A percentile compares a stretch with the other conserved stretches of the same genome.
Conservation (phyloP, 768 basidiomycete genomes). For the Boletus subparvulus region DNA sequence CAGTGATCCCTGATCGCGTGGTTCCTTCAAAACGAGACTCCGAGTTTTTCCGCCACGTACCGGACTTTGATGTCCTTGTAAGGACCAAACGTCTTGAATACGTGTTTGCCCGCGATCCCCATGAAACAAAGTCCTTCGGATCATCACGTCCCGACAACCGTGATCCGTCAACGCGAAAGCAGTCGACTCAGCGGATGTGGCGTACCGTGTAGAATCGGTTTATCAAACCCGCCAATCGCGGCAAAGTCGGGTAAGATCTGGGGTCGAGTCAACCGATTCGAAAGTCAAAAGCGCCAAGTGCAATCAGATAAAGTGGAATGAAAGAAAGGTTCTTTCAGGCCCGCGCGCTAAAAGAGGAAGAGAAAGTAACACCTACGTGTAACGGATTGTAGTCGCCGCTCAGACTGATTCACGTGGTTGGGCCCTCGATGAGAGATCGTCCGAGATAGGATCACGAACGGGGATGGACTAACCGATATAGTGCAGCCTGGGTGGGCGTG, state of each 20-base stretch:
- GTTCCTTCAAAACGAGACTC: not conserved
- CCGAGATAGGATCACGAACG: not conserved
- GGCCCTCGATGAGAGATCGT: conserved; percentile 1
- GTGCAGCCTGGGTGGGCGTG: conserved; percentile 72
- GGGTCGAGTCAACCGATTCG: conserved; percentile 3
- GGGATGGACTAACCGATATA: conserved; percentile 71
- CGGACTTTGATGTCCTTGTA: conserved; percentile 95
- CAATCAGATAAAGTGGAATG: not conserved
- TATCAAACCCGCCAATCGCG: conserved; percentile 90
- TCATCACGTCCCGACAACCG: not conserved
- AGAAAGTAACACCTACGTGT: conserved; percentile 52
- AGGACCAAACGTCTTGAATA: conserved; percentile 80
- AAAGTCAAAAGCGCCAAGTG: not conserved
- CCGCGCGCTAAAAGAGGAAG: not conserved
- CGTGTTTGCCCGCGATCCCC: conserved; percentile 92
- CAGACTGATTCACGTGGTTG: conserved; percentile 45
- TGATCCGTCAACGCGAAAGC: not conserved
- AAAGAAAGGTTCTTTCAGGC: conserved; percentile 2
- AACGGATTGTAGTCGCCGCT: conserved; percentile 93
- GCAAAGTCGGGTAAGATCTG: conserved; percentile 94
- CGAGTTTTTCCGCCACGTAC: conserved; percentile 38
- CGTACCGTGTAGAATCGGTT: conserved; percentile 77
- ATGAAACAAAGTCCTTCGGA: conserved; percentile 76
- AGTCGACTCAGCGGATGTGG: not conserved
- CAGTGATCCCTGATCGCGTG: not conserved